phyloP scores from a whole-genome alignment of 2,329 filamentous ascomycete genomes.

The Fusarium sp. region DNA sequence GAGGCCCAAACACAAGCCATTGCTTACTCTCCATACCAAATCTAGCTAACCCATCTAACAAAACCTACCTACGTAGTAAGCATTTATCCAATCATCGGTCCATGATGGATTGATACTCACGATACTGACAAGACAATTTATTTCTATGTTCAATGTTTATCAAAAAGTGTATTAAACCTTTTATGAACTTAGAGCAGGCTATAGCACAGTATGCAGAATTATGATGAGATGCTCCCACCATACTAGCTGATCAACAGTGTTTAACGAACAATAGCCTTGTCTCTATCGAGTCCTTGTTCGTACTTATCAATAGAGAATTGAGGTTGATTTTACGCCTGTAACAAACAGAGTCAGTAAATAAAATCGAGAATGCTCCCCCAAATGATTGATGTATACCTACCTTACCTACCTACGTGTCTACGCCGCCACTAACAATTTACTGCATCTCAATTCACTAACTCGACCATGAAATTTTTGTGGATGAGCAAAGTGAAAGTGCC shows the following conservation, averaged over 20 bases:
- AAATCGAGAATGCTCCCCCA: not conserved
- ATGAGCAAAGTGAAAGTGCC: constrained; percentile 29
- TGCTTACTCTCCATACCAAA: not conserved
- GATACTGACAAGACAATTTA: not conserved
- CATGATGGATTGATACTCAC: not conserved
- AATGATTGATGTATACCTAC: not conserved
- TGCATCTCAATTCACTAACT: constrained; percentile 4
- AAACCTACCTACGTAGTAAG: too few relatives aligned
- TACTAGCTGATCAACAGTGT: not conserved
- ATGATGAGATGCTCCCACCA: too few relatives aligned
- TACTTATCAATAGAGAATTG: not conserved
- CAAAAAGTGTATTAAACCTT: not conserved
- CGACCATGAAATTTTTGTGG: constrained; percentile 25
- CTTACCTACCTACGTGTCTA: not conserved
- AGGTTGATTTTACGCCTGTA: too few relatives aligned
- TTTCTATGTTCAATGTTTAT: not conserved
- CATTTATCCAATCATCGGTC: too few relatives aligned
- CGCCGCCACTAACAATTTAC: constrained; percentile 32
- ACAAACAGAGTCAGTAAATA: not conserved
- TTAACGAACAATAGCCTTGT: not conserved
- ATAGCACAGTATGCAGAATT: not conserved
- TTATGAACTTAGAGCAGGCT: not conserved
- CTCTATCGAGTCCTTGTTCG: not conserved
- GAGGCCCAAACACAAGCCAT: not conserved
- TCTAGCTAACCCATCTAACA: not conserved